Evolutionary conservation across 164 flowering plant genomes (phyloP).

Genomic region (Macadamia tetraphylla): DNA sequence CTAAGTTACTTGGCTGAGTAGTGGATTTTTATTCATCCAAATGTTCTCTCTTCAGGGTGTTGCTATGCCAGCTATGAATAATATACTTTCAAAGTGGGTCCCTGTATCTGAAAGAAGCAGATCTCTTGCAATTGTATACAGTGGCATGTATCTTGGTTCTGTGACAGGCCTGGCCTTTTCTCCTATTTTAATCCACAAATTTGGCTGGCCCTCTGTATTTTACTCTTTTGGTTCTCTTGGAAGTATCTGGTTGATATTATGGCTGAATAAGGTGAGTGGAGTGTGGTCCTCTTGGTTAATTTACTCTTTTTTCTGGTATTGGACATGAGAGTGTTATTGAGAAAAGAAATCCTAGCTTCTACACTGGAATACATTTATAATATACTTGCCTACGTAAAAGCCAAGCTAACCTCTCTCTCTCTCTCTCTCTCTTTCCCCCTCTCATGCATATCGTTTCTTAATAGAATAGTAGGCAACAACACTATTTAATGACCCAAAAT

Average conservation of each 20-base stretch:
- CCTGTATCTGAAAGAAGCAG: conserved; percentile 99
- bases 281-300: not conserved
- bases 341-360: not conserved
- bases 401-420: not conserved
- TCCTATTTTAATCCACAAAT: conserved; percentile 74
- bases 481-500: too few relatives aligned
- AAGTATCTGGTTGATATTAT: conserved; percentile 85
- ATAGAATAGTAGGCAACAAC: too few relatives aligned
- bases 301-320: not conserved
- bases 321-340: too few relatives aligned
- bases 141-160: conserved; percentile 99
- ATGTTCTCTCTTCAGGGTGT: conserved; percentile 67
- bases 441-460: not conserved
- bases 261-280: conserved; percentile 67
- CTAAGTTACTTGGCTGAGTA: not conserved
- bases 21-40: conserved; percentile 3
- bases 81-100: conserved; percentile 89
- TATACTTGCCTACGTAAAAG: not conserved
- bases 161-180: conserved; percentile 91
- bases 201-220: conserved; percentile 97
- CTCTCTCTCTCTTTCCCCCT: not conserved
- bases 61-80: conserved; percentile 99
- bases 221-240: conserved; percentile 97
- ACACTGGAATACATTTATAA: not conserved
- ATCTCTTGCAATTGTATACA: conserved; percentile 89